Conservation (phyloP, 352 stramenopile species). For the Phytophthora citrophthora region DNA sequence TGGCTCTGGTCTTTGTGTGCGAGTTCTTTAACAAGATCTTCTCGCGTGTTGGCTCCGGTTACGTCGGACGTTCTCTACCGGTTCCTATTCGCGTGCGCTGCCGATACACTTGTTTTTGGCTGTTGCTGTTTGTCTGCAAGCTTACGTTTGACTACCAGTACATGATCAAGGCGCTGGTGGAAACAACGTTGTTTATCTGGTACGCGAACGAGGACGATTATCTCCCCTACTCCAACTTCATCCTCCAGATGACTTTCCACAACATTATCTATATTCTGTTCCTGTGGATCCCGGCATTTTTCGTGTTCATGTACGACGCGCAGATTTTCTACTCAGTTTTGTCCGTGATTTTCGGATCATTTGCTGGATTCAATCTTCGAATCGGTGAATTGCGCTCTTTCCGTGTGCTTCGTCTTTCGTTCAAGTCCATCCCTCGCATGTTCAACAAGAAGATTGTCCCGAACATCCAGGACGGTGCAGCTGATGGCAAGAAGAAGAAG, state of each 20-base stretch:
- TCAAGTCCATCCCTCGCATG: constrained; percentile 87
- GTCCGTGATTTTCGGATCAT: constrained; percentile 80
- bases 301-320: constrained; percentile 88
- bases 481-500: constrained; percentile 73
- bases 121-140: constrained; percentile 77
- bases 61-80: constrained; percentile 76
- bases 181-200: constrained; percentile 89
- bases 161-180: constrained; percentile 85
- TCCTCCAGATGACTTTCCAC: constrained; percentile 83
- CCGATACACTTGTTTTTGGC: constrained; percentile 86
- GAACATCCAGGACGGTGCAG: constrained; percentile 74
- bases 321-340: constrained; percentile 89
- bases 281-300: constrained; percentile 82
- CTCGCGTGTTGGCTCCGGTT: constrained; percentile 71
- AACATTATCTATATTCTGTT: constrained; percentile 88
- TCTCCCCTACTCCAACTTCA: constrained; percentile 83
- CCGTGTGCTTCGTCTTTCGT: constrained; percentile 80
- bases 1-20: constrained; percentile 61
- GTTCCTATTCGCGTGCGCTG: constrained; percentile 75
- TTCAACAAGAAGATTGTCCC: constrained; percentile 91
- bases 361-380: constrained; percentile 85
- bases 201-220: constrained; percentile 76
- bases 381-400: constrained; percentile 88
- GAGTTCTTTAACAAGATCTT: constrained; percentile 80
- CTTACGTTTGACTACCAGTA: constrained; percentile 89